Conservation (phyloP, 345 rosid genomes). For the Syzygium oleosum region DNA sequence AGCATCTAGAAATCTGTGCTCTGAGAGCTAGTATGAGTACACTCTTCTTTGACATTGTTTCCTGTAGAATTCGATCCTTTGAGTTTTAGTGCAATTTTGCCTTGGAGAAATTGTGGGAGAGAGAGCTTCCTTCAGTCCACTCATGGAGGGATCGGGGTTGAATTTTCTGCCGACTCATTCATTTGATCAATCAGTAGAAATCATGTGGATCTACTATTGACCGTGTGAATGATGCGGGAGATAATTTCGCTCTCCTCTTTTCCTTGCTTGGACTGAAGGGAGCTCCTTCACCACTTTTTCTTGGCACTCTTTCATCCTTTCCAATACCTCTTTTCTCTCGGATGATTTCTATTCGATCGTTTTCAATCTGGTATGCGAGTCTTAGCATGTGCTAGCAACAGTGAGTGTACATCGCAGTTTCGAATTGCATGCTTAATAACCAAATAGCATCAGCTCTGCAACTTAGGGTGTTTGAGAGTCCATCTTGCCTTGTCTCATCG, state of each 20-base stretch:
- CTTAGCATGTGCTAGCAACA: not conserved
- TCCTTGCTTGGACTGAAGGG: slow-evolving; percentile 99
- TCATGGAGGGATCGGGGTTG: slow-evolving; percentile 52
- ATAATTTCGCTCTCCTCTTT: slow-evolving; percentile 48
- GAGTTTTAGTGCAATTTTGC: not conserved
- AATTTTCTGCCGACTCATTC: slow-evolving; percentile 98
- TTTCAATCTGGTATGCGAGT: not conserved
- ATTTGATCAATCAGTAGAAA: slow-evolving; percentile 53
- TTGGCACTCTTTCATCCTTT: not conserved
- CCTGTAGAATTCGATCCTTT: not conserved
- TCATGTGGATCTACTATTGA: slow-evolving; percentile 25
- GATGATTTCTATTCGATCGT: not conserved
- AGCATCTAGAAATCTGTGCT: not conserved
- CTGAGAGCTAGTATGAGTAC: not conserved
- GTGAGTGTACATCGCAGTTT: not conserved
- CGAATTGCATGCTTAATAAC: not conserved
- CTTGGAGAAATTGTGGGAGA: slow-evolving; percentile 13
- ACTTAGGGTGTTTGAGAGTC: not conserved
- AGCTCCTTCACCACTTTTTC: slow-evolving; percentile 55
- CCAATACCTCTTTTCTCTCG: not conserved
- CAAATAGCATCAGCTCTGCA: not conserved
- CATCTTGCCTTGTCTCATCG: not conserved
- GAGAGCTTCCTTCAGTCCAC: slow-evolving; percentile 92
- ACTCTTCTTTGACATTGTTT: not conserved
- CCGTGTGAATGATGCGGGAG: slow-evolving; percentile 99